A percentile compares a stretch with the other conserved stretches of the same genome.
These are phyloP conservation scores for Populus pruinosa DNA, from an alignment of 345 rosid species.

Conservation along the genomic window DNA sequence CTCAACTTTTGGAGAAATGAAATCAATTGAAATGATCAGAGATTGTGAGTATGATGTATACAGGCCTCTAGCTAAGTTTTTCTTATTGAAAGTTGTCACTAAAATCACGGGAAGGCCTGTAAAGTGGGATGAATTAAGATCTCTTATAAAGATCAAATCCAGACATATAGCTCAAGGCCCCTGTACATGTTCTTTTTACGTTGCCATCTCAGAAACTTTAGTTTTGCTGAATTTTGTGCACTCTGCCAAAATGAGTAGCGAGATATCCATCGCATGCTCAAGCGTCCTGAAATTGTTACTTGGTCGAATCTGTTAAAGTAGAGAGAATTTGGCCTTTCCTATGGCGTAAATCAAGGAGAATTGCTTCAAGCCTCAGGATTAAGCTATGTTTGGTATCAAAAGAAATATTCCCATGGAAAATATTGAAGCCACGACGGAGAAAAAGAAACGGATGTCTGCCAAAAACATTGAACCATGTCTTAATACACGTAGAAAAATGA, in stretches of 20 bases:
- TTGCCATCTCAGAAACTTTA: background rate
- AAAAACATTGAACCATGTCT: background rate
- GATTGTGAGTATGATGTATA: background rate
- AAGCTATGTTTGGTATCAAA: constrained; percentile 10
- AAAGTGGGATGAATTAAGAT: background rate
- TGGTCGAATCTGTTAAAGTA: constrained; percentile 17
- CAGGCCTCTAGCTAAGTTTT: background rate
- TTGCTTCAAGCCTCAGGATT: background rate
- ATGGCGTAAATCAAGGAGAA: constrained; percentile 25
- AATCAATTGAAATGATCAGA: background rate
- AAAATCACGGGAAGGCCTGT: background rate
- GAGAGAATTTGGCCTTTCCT: constrained; percentile 22
- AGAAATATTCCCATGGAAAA: background rate
- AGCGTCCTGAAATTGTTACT: constrained; percentile 31
- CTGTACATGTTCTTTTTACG: background rate
- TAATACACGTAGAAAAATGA: background rate
- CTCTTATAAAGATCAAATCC: too few species aligned
- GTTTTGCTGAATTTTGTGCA: constrained; percentile 12
- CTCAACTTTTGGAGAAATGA: background rate
- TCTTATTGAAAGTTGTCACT: background rate
- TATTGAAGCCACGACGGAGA: background rate
- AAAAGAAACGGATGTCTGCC: background rate
- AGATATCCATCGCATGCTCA: constrained; percentile 26
- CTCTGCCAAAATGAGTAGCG: constrained; percentile 16
- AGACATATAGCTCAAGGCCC: background rate